Percentiles rank a stretch among this genome's conserved stretches.
Evolutionary conservation across 78 protist species (phyloP).

Genomic region (Speleostelium caveatum): DNA sequence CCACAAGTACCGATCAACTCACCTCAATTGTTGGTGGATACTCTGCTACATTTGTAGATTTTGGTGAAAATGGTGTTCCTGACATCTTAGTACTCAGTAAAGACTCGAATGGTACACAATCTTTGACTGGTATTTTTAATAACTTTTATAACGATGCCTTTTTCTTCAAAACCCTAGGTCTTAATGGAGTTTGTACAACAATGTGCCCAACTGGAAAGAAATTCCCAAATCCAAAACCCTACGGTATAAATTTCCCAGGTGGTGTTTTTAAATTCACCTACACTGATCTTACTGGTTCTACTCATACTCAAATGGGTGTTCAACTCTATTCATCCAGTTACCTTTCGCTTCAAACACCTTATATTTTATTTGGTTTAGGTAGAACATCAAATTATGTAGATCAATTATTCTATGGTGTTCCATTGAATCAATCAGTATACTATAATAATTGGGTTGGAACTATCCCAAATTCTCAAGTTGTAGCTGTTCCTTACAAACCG

Average conservation of each 20-base stretch:
- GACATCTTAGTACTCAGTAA: slow-evolving; percentile 14
- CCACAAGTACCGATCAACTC: slow-evolving; percentile 36
- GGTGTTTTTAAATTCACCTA: slow-evolving; percentile 70
- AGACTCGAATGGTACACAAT: not conserved
- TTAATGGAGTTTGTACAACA: slow-evolving; percentile 82
- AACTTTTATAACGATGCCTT: slow-evolving; percentile 81
- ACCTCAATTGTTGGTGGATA: slow-evolving; percentile 6
- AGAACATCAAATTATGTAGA: slow-evolving; percentile 74
- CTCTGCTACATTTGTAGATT: slow-evolving; percentile 75
- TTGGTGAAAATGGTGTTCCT: slow-evolving; percentile 71
- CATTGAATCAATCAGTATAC: slow-evolving; percentile 66
- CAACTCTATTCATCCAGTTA: slow-evolving; percentile 65
- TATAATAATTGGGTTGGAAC: slow-evolving; percentile 81
- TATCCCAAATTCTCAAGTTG: slow-evolving; percentile 82
- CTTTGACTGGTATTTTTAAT: slow-evolving; percentile 44
- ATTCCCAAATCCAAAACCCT: slow-evolving; percentile 78
- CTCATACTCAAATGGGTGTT: slow-evolving; percentile 72
- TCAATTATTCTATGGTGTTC: slow-evolving; percentile 73
- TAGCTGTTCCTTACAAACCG: slow-evolving; percentile 73
- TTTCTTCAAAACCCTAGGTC: slow-evolving; percentile 81
- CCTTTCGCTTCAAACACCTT: slow-evolving; percentile 77
- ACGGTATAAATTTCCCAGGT: slow-evolving; percentile 85
- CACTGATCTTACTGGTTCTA: slow-evolving; percentile 63
- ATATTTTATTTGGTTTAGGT: slow-evolving; percentile 81
- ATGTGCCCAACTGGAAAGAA: slow-evolving; percentile 73